Conservation (phyloP, 768 basidiomycete genomes). For the Boletus sensibilis region DNA sequence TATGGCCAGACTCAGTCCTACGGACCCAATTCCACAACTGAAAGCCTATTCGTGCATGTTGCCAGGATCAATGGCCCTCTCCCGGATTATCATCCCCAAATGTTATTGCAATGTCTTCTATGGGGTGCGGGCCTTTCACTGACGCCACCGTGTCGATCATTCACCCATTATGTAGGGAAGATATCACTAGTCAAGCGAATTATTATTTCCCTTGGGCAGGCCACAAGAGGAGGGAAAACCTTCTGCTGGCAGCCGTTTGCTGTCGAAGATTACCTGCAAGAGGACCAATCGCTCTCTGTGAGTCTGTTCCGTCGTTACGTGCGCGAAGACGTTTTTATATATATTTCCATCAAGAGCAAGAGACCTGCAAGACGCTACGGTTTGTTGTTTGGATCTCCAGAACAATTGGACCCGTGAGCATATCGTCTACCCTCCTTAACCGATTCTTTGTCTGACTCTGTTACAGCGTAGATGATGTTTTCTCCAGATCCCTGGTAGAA, state of each 20-base stretch:
- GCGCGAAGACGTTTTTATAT: background rate
- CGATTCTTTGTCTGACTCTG: constrained; percentile 3
- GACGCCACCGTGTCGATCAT: background rate
- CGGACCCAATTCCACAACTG: constrained; percentile 26
- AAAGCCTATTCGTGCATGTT: constrained; percentile 78
- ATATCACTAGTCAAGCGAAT: constrained; percentile 81
- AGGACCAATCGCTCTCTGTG: constrained; percentile 23
- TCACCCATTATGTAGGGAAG: constrained; percentile 55
- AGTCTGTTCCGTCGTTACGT: background rate
- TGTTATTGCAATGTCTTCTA: constrained; percentile 85
- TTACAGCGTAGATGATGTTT: constrained; percentile 49
- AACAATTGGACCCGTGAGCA: constrained; percentile 46
- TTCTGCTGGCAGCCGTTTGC: constrained; percentile 50
- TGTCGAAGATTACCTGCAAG: constrained; percentile 43
- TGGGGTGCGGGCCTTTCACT: constrained; percentile 63
- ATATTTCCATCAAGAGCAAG: constrained; percentile 11
- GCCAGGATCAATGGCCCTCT: constrained; percentile 83
- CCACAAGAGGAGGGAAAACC: constrained; percentile 11
- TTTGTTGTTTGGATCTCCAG: constrained; percentile 50
- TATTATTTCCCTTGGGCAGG: constrained; percentile 61
- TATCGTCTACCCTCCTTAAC: background rate
- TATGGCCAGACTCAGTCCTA: constrained; percentile 51
- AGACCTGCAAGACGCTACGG: constrained; percentile 42
- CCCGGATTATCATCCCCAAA: constrained; percentile 90
- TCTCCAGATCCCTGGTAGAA: constrained; percentile 59